A percentile compares a stretch with the other conserved stretches of the same genome.
Evolutionary conservation across 345 rosid species (phyloP).

Genomic region (Gossypium rotundifolium): DNA sequence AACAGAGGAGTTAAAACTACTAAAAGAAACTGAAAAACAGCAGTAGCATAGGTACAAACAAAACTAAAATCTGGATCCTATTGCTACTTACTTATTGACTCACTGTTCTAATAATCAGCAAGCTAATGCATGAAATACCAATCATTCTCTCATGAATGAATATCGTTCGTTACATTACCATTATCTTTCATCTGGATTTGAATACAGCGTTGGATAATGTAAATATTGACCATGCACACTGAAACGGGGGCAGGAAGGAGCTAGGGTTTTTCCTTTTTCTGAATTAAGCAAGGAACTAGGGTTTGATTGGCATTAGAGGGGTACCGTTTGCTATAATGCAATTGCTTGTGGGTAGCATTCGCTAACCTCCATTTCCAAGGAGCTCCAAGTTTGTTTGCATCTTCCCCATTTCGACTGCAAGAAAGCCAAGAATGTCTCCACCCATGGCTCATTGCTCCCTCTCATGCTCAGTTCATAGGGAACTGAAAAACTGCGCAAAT

Average conservation of each 20-base stretch:
- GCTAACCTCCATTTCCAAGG: constrained; percentile 60
- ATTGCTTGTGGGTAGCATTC: constrained; percentile 89
- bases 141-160: background rate
- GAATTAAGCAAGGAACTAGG: background rate
- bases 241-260: background rate
- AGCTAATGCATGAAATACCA: background rate
- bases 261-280: background rate
- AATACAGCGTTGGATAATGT: background rate
- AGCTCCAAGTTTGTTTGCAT: constrained; percentile 61
- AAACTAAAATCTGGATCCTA: background rate
- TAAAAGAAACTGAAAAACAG: too few relatives aligned
- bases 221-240: background rate
- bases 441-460: constrained; percentile 76
- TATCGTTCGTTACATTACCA: background rate
- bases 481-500: constrained; percentile 62
- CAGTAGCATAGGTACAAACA: background rate
- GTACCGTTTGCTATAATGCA: constrained; percentile 37
- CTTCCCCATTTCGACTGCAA: constrained; percentile 54
- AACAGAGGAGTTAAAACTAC: too few relatives aligned
- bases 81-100: background rate
- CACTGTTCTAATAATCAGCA: background rate
- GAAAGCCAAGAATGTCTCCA: constrained; percentile 42
- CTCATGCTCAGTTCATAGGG: constrained; percentile 88
- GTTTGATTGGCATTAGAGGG: background rate
- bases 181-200: background rate